Evolutionary conservation across 306 rosid species (phyloP).

Genomic region (Betula pendula): DNA sequence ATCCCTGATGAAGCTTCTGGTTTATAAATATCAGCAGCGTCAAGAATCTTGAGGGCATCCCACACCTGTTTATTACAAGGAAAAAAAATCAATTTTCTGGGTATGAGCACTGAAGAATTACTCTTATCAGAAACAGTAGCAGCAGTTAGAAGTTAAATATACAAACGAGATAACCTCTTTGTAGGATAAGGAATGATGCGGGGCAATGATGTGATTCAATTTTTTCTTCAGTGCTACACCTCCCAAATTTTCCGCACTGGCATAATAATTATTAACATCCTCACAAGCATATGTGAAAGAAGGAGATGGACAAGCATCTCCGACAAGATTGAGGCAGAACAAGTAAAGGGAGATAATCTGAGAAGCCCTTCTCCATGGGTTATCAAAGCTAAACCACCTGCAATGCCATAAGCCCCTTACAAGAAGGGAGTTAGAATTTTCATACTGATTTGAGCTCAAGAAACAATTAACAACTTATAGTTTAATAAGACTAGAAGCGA

Average conservation of each 20-base stretch:
- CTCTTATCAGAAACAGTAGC: neutral
- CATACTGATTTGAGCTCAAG: neutral
- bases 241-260: slow-evolving; percentile 33
- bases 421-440: slow-evolving; percentile 16
- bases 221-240: slow-evolving; percentile 54
- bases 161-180: slow-evolving; percentile 37
- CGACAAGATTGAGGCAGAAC: slow-evolving; percentile 51
- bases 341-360: slow-evolving; percentile 49
- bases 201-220: slow-evolving; percentile 47
- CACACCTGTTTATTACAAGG: slow-evolving; percentile 45
- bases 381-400: slow-evolving; percentile 22
- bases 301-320: slow-evolving; percentile 42
- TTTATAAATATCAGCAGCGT: slow-evolving; percentile 64
- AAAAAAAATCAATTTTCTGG: slow-evolving; percentile 5
- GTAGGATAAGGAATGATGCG: slow-evolving; percentile 63
- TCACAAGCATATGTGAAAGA: slow-evolving; percentile 52
- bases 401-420: slow-evolving; percentile 30
- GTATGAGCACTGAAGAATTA: neutral
- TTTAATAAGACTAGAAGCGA: neutral
- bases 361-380: slow-evolving; percentile 52
- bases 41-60: slow-evolving; percentile 76
- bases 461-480: neutral
- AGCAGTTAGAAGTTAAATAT: neutral
- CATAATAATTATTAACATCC: slow-evolving; percentile 47
- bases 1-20: slow-evolving; percentile 56